Evolutionary conservation across 441 rosid genomes (phyloP).

Genomic region (Corymbia citriodora): DNA sequence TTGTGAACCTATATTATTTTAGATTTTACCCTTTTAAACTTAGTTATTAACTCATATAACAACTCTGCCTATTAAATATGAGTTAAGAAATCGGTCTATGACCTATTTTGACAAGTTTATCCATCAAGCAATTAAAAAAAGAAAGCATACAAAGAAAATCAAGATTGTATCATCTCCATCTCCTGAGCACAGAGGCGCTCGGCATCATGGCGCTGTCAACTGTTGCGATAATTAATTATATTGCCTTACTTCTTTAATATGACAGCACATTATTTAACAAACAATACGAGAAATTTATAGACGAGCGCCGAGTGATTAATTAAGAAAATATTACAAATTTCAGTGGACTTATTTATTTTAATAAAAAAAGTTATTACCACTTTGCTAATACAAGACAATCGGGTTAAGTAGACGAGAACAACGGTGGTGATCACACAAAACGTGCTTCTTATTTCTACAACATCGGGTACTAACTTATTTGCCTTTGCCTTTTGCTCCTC

Average conservation of each 20-base stretch:
- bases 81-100: no score
- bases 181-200: not conserved
- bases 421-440: rapidly evolving
- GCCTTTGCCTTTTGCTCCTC: not conserved
- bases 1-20: not conserved
- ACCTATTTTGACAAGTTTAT: not conserved
- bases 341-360: not conserved
- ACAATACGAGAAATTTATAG: not conserved
- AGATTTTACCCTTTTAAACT: not conserved
- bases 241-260: not conserved
- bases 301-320: not conserved
- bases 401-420: not conserved
- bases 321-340: not conserved
- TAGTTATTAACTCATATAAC: not conserved
- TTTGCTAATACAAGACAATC: not conserved
- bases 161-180: not conserved
- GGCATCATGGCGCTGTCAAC: not conserved
- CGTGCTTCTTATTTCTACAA: no score
- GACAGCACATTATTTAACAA: not conserved
- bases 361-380: not conserved
- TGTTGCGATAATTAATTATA: not conserved
- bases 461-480: not conserved
- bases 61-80: not conserved
- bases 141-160: not conserved
- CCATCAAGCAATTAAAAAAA: not conserved